Percentiles rank a stretch among this genome's conserved stretches.
Evolutionary conservation across 805 yeast species (phyloP).

Genomic region (Myxozyma geophila): DNA sequence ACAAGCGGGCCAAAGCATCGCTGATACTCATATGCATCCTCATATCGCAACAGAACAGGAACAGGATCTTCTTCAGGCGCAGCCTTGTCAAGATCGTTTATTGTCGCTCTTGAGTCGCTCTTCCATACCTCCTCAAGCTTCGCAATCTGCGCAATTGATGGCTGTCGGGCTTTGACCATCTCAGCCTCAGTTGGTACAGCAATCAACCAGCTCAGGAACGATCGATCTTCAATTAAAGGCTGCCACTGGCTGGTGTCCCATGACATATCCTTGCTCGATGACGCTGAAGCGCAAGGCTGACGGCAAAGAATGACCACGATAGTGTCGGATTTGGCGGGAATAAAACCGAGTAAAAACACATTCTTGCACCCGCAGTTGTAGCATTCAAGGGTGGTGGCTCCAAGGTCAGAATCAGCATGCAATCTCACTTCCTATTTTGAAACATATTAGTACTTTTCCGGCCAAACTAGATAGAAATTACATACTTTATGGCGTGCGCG

Average conservation of each 20-base stretch:
- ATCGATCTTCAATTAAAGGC: slow-evolving; percentile 77
- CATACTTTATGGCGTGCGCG: slow-evolving; percentile 69
- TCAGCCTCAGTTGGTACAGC: slow-evolving; percentile 70
- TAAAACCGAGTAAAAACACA: slow-evolving; percentile 81
- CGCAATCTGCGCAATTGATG: slow-evolving; percentile 66
- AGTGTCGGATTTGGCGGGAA: slow-evolving; percentile 82
- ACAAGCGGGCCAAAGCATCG: slow-evolving; percentile 82
- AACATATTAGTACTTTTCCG: slow-evolving; percentile 5
- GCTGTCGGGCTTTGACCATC: slow-evolving; percentile 56
- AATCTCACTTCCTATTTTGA: slow-evolving; percentile 55
- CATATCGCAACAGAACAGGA: slow-evolving; percentile 76
- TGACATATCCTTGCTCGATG: slow-evolving; percentile 65
- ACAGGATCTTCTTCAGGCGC: slow-evolving; percentile 61
- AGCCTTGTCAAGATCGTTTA: slow-evolving; percentile 63
- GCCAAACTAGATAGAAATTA: not conserved
- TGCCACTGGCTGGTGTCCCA: slow-evolving; percentile 94
- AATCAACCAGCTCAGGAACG: slow-evolving; percentile 81
- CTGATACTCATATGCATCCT: slow-evolving; percentile 84
- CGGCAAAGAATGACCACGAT: slow-evolving; percentile 88
- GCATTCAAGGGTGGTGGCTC: slow-evolving; percentile 87
- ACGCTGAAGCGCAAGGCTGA: slow-evolving; percentile 64
- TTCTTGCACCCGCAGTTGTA: slow-evolving; percentile 86
- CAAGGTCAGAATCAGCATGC: slow-evolving; percentile 80
- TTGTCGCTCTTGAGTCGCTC: slow-evolving; percentile 67
- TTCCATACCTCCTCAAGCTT: slow-evolving; percentile 84